Evolutionary conservation across 345 rosid species (phyloP).

Genomic region (Murraya paniculata): DNA sequence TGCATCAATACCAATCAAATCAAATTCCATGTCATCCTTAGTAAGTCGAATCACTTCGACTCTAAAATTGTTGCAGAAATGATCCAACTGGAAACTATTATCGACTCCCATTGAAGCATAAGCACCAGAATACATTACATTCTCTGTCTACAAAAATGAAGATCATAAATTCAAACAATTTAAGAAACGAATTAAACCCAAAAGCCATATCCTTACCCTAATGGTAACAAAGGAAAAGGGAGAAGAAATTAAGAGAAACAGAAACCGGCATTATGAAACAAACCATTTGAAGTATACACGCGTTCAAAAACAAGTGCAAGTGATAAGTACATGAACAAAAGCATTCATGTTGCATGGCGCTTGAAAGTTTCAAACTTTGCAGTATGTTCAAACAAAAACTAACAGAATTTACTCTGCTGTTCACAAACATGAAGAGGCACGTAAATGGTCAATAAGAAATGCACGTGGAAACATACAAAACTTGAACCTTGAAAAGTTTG

Average conservation of each 20-base stretch:
- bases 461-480: neutral
- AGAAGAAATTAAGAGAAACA: neutral
- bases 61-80: conserved; percentile 54
- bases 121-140: conserved; percentile 72
- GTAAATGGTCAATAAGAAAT: neutral
- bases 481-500: neutral
- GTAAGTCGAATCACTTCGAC: conserved; percentile 48
- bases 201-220: neutral
- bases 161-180: neutral
- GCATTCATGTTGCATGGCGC: neutral
- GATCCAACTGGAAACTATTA: conserved; percentile 52
- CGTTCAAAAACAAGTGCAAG: neutral
- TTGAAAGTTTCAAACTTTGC: neutral
- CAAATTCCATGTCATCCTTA: conserved; percentile 72
- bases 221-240: no score
- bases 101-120: conserved; percentile 69
- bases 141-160: conserved; percentile 57
- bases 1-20: conserved; percentile 81
- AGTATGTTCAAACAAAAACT: neutral
- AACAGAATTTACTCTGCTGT: neutral
- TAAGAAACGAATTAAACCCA: neutral
- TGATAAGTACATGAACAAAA: neutral
- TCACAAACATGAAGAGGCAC: neutral
- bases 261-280: neutral
- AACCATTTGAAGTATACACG: neutral